Conservation (phyloP, 768 basidiomycete genomes). For the Amanita fuliginea region DNA sequence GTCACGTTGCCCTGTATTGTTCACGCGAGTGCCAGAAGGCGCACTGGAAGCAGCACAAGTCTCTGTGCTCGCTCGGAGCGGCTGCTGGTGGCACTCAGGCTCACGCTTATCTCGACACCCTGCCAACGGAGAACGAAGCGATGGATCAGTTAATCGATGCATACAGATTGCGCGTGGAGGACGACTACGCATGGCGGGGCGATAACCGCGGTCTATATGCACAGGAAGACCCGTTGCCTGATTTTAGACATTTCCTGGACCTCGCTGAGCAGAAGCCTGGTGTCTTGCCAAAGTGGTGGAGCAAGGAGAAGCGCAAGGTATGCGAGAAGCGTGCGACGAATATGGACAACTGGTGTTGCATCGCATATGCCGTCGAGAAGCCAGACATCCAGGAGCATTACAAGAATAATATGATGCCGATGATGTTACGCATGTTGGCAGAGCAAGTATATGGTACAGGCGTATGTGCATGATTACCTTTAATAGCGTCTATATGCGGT, state of each 20-base stretch:
- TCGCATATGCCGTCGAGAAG: not conserved
- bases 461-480: not conserved
- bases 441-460: slow-evolving; percentile 1
- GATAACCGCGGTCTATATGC: not conserved
- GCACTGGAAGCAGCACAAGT: slow-evolving; percentile 1
- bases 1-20: not conserved
- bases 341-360: not conserved
- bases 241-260: not conserved
- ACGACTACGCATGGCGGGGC: not conserved
- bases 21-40: slow-evolving; percentile 1
- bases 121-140: not conserved
- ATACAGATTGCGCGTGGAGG: slow-evolving; percentile 1
- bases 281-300: slow-evolving; percentile 2
- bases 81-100: too few species aligned
- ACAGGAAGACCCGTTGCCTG: not conserved
- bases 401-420: slow-evolving; percentile 1
- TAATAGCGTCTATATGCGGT: too few species aligned
- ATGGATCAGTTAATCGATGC: slow-evolving; percentile 1
- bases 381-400: slow-evolving; percentile 2
- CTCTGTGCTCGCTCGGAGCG: not conserved
- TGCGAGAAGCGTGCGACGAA: not conserved
- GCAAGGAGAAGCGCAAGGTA: not conserved
- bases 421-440: slow-evolving; percentile 2
- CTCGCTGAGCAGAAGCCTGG: not conserved
- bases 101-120: not conserved